Conservation (phyloP, 2,329 filamentous ascomycete species). For the Penicillium thymicola region DNA sequence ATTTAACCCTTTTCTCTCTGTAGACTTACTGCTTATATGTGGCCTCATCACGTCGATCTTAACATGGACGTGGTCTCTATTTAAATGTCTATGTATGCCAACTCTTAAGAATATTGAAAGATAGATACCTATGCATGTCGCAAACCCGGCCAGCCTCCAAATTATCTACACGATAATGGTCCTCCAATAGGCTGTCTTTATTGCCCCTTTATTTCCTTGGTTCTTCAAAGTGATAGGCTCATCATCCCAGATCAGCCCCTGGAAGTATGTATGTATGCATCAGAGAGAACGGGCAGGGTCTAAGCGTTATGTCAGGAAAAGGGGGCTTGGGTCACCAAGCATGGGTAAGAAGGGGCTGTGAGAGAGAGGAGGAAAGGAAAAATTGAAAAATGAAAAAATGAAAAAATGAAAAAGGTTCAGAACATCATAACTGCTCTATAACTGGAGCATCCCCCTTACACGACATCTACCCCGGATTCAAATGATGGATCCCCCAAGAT, state of each 20-base stretch:
- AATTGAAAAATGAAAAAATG: background rate
- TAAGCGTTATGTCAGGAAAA: background rate
- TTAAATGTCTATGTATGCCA: background rate
- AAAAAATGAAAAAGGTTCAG: background rate
- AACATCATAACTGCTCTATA: background rate
- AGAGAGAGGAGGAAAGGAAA: background rate
- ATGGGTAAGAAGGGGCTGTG: background rate
- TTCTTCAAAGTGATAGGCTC: background rate
- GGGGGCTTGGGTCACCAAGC: background rate
- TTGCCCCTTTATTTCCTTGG: background rate
- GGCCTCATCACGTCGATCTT: background rate
- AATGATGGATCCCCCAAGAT: background rate
- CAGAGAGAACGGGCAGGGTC: background rate
- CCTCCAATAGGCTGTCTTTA: background rate
- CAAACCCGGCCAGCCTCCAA: background rate
- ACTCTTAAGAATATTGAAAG: background rate
- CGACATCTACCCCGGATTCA: constrained; percentile 14
- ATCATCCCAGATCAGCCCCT: background rate
- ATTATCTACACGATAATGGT: background rate
- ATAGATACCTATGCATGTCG: background rate
- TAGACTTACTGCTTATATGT: background rate
- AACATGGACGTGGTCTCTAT: too few species aligned
- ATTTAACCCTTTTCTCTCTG: background rate
- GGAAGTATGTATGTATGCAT: background rate
- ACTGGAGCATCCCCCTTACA: background rate